Evolutionary conservation across 352 stramenopile species (phyloP).

Genomic region (Phytophthora colocasiae): DNA sequence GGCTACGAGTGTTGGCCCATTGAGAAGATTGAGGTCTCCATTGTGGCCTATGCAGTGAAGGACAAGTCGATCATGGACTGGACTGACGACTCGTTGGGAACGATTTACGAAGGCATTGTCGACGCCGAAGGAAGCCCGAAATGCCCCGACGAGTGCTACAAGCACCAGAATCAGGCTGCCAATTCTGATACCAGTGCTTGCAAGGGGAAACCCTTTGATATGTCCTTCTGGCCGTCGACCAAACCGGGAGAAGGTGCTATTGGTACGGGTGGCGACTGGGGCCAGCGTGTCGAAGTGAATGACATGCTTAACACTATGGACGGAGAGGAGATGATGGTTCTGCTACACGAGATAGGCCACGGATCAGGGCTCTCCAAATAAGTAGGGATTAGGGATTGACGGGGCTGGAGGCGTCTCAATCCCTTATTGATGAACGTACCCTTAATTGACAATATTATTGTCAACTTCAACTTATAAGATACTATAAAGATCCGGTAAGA

Average conservation of each 20-base stretch:
- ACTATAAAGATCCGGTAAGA: too few species aligned
- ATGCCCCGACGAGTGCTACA: conserved; percentile 11
- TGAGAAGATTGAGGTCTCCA: conserved; percentile 38
- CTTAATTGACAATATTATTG: too few species aligned
- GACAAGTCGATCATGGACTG: conserved; percentile 48
- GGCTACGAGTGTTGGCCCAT: conserved; percentile 19
- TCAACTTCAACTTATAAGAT: too few species aligned
- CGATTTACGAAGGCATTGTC: conserved; percentile 8
- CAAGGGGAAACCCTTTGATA: conserved; percentile 25
- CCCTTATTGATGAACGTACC: too few species aligned
- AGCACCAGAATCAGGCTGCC: conserved; percentile 20
- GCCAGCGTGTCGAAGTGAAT: conserved; percentile 48
- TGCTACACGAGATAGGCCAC: conserved; percentile 56
- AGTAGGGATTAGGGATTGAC: too few species aligned
- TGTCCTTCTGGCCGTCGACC: conserved; percentile 51
- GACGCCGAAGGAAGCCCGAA: conserved; percentile 8
- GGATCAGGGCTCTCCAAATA: too few species aligned
- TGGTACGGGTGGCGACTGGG: conserved; percentile 45
- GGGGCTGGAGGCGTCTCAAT: too few species aligned
- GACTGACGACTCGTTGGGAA: conserved; percentile 37
- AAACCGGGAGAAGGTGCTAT: conserved; percentile 26
- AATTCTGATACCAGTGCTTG: conserved; percentile 28
- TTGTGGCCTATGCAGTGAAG: conserved; percentile 43
- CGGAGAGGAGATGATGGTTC: conserved; percentile 35
- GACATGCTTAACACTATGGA: conserved; percentile 45